phyloP scores from a whole-genome alignment of 352 stramenopile genomes.

The Peronospora belbahrii region DNA sequence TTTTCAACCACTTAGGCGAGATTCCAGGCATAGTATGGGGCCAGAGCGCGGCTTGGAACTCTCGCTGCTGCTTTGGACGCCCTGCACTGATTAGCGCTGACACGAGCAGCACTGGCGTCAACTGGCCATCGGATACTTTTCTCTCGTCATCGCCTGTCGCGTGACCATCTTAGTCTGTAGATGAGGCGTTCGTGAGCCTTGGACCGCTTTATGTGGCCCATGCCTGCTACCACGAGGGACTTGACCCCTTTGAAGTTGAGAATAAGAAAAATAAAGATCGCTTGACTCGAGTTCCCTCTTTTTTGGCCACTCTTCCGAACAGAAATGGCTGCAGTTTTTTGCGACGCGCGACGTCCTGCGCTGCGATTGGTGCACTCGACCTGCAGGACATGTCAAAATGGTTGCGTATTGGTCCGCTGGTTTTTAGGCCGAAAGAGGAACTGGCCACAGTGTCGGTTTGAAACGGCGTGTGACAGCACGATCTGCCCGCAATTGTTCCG shows the following conservation, averaged over 20 bases:
- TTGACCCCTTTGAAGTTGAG: slow-evolving; percentile 25
- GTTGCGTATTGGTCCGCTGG: neutral
- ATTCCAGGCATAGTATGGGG: neutral
- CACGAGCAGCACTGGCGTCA: slow-evolving; percentile 13
- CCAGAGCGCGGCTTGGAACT: slow-evolving; percentile 2
- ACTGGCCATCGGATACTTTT: slow-evolving; percentile 17
- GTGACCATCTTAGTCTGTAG: slow-evolving; percentile 24
- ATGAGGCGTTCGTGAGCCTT: slow-evolving; percentile 6
- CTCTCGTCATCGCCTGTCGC: slow-evolving; percentile 27
- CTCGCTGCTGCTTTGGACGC: slow-evolving; percentile 5
- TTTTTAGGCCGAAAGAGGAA: neutral
- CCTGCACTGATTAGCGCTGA: slow-evolving; percentile 13
- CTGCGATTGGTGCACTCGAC: slow-evolving; percentile 1
- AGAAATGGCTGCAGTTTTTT: slow-evolving; percentile 3
- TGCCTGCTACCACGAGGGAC: slow-evolving; percentile 1
- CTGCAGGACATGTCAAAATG: neutral
- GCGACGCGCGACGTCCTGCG: neutral
- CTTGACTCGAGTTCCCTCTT: slow-evolving; percentile 7
- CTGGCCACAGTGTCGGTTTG: neutral
- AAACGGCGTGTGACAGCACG: neutral
- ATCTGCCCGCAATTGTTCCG: neutral
- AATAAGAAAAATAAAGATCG: slow-evolving; percentile 23
- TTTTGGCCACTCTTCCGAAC: slow-evolving; percentile 7
- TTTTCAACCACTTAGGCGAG: slow-evolving; percentile 7
- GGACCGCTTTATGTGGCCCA: slow-evolving; percentile 1